Conservation (phyloP, 495 filamentous ascomycete species). For the Penicillium antarcticum region DNA sequence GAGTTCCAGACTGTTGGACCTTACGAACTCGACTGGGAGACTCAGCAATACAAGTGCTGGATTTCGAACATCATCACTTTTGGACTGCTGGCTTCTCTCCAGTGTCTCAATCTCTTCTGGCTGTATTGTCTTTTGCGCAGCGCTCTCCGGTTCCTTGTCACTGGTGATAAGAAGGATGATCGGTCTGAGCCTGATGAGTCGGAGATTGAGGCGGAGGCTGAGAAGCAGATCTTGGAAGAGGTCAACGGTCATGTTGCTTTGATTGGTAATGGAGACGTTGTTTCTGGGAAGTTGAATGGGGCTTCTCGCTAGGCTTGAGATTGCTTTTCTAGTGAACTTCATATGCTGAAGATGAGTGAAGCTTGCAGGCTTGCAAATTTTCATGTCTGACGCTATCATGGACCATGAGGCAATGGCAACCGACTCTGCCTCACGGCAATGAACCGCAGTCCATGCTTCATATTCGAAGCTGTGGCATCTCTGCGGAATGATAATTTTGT, state of each 20-base stretch:
- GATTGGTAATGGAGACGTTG: not conserved
- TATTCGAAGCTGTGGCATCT: too few relatives aligned
- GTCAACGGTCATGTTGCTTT: not conserved
- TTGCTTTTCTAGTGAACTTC: too few relatives aligned
- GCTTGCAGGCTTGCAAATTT: too few relatives aligned
- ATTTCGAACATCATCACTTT: slow-evolving; percentile 65
- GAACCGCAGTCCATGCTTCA: too few relatives aligned
- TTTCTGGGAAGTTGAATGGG: too few relatives aligned
- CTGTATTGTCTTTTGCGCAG: slow-evolving; percentile 63
- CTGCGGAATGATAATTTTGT: too few relatives aligned
- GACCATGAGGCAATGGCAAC: too few relatives aligned
- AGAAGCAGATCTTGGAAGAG: not conserved
- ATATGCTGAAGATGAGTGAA: too few relatives aligned
- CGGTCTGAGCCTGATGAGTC: slow-evolving; percentile 11
- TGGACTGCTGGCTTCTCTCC: slow-evolving; percentile 59
- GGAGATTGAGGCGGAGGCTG: slow-evolving; percentile 16
- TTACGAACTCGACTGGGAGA: slow-evolving; percentile 74
- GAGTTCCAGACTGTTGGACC: slow-evolving; percentile 79
- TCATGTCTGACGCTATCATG: too few relatives aligned
- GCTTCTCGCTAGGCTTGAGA: too few relatives aligned
- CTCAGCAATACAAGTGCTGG: slow-evolving; percentile 68
- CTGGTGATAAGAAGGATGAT: slow-evolving; percentile 28
- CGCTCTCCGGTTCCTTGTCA: slow-evolving; percentile 16
- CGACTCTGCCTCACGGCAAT: too few relatives aligned
- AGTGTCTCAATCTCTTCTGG: slow-evolving; percentile 77